Evolutionary conservation across 306 rosid genomes (phyloP).

Genomic region (Gastrolobium villosum): DNA sequence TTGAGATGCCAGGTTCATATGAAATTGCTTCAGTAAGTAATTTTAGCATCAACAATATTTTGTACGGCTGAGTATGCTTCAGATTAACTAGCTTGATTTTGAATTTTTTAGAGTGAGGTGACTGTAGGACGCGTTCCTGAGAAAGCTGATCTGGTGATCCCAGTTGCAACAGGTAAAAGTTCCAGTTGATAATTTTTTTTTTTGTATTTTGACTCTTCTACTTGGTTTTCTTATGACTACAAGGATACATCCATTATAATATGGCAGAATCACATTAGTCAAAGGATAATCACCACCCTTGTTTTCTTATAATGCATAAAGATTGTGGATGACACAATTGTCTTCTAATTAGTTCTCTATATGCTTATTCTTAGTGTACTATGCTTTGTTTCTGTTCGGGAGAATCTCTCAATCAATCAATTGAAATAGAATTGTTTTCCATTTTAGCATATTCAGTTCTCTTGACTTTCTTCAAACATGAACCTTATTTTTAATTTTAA

Average conservation of each 20-base stretch:
- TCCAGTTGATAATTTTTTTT: background rate
- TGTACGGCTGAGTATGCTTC: constrained; percentile 35
- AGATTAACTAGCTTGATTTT: constrained; percentile 40
- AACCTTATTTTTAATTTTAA: background rate
- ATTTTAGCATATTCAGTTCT: constrained; percentile 6
- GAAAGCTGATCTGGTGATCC: constrained; percentile 87
- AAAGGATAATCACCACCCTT: constrained; percentile 2
- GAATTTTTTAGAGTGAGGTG: constrained; percentile 63
- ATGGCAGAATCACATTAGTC: background rate
- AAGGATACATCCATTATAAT: background rate
- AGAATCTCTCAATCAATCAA: constrained; percentile 1
- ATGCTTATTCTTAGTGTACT: background rate
- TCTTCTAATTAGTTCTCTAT: background rate
- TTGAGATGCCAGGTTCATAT: constrained; percentile 77
- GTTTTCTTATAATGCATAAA: constrained; percentile 5
- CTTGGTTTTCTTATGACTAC: background rate
- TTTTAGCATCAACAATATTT: constrained; percentile 28
- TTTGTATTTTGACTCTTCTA: constrained; percentile 13
- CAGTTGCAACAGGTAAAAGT: constrained; percentile 86
- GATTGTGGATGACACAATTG: constrained; percentile 15
- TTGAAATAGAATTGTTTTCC: constrained; percentile 9
- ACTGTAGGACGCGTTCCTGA: constrained; percentile 92
- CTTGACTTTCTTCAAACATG: constrained; percentile 6
- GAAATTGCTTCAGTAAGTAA: constrained; percentile 88
- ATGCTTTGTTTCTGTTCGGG: constrained; percentile 1